Percentiles rank a stretch among this genome's conserved stretches.
phyloP scores from a whole-genome alignment of 306 rosid species.

The Styphnolobium japonicum region DNA sequence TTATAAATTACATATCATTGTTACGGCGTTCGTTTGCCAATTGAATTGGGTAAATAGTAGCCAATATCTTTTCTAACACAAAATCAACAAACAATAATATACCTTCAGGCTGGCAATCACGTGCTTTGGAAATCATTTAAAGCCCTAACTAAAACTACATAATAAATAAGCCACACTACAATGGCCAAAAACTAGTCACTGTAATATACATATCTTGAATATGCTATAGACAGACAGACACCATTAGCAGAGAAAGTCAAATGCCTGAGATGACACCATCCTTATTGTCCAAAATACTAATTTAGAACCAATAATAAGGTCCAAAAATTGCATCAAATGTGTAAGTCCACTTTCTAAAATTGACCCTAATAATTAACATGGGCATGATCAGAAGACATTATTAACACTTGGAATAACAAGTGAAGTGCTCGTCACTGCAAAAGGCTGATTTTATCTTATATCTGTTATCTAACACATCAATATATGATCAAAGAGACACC shows the following conservation, averaged over 20 bases:
- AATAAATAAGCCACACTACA: neutral
- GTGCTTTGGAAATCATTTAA: neutral
- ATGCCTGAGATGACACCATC: neutral
- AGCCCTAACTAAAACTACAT: constrained; percentile 16
- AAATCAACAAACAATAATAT: neutral
- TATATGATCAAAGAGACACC: no score
- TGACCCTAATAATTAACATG: no score
- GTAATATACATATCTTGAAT: neutral
- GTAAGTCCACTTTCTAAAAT: neutral
- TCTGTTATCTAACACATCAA: no score
- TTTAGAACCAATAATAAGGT: neutral
- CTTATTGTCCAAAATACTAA: constrained; percentile 9
- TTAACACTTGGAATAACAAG: no score
- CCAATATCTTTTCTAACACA: constrained; percentile 11
- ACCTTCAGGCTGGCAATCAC: neutral
- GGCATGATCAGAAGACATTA: no score
- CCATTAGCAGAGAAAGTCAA: constrained; percentile 1
- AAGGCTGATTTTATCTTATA: no score
- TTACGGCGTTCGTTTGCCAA: no score
- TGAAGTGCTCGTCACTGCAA: no score
- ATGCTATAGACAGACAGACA: neutral
- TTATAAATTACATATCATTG: no score
- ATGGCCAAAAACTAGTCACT: constrained; percentile 10
- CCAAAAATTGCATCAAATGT: neutral
- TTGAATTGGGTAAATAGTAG: neutral